Base-by-base conservation (phyloP, 1,139 yeast genomes). In the Petasospora fabianii region DNA sequence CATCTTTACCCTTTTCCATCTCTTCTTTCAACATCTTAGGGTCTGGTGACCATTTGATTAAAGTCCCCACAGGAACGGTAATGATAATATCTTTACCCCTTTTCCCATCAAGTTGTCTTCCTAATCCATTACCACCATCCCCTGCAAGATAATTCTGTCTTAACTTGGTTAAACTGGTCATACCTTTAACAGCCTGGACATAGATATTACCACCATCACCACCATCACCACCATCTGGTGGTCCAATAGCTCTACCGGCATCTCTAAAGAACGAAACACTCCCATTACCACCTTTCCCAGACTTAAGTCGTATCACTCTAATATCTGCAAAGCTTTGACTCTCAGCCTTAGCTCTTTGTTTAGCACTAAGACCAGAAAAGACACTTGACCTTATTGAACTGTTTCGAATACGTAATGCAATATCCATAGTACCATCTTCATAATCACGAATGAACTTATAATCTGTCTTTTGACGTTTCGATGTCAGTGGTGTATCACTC, bases 211-310 rank as follows among this genome's bases (percentile, higher is more conserved):
- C 98, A 11, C 98, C 98, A 46, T 71, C 68, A 6, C 98, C 98
- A 18, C 98, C 98, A 61, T 92, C 97, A 13, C 98, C 98, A 18
- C 98, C 98, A 60, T 90, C 96, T 0, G 98, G 95, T 0, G 98
- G 97, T 0, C 98, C 98, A 15, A 73, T 71, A 0, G 96, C 73
- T 31, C 86, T 66, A 37, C 88, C 85, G 2, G 96, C 86, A 53
- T 87, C 97, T 46, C 96, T 67, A 48, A 83, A 75, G 59, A 92
- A 92, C 1, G 97, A 83, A 0, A 87, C 83, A 35, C 78, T 72
- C 6, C 98, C 98, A 57, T 81, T 73, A 1, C 98, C 98, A 21
- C 98, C 98, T 35, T 67, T 69, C 0, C 98, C 98, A 32, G 95
- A 79, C 10, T 64, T 63, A n/a, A 85, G 66, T 41, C 76, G 73